Conservation (phyloP, 2,329 filamentous ascomycete genomes). For the Penicillium sclerotigenum region DNA sequence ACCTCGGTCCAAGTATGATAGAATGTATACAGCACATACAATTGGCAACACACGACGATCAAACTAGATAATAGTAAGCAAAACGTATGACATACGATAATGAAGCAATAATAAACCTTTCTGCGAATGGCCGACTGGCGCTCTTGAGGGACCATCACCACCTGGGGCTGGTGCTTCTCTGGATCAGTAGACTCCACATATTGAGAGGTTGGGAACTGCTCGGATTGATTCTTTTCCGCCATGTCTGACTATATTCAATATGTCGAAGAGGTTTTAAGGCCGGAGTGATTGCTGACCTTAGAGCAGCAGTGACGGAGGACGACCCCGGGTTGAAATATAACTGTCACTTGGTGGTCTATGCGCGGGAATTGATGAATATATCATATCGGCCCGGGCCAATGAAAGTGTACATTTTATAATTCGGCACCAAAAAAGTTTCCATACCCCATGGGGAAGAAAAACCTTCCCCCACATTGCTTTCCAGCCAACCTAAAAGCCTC, state of each 20-base stretch:
- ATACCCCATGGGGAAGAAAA: not conserved
- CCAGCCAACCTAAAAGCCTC: not conserved
- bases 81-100: not conserved
- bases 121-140: slow-evolving; percentile 14
- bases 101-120: slow-evolving; percentile 6
- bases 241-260: not conserved
- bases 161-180: not conserved
- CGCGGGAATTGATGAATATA: not conserved
- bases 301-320: not conserved
- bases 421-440: not conserved
- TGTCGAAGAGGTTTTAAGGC: not conserved
- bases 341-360: not conserved
- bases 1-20: slow-evolving; percentile 27
- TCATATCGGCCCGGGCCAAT: not conserved
- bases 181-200: slow-evolving; percentile 3
- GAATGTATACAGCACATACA: slow-evolving; percentile 24
- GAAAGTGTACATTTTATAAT: not conserved
- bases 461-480: not conserved
- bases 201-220: not conserved
- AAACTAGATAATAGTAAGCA: not conserved
- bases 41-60: slow-evolving; percentile 20
- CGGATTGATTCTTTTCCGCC: not conserved
- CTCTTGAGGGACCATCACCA: slow-evolving; percentile 1
- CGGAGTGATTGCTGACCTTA: not conserved
- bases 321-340: not conserved